Evolutionary conservation across 768 basidiomycete species (phyloP).

Genomic region (Russula abietina): DNA sequence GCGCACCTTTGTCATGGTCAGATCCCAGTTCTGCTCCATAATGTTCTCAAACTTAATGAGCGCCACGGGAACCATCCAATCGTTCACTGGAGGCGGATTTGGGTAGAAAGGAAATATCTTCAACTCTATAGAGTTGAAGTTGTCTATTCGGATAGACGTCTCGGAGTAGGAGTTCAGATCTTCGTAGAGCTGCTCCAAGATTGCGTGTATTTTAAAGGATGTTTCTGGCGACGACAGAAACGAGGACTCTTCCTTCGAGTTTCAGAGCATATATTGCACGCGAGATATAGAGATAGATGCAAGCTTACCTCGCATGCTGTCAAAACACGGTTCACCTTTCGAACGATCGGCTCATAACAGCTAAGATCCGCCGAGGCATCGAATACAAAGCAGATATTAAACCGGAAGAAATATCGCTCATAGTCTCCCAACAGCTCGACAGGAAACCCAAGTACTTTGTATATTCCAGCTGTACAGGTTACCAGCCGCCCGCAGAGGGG

Average conservation of each 20-base stretch:
- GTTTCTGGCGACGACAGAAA: constrained; percentile 76
- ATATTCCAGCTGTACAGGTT: constrained; percentile 71
- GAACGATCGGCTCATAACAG: constrained; percentile 92
- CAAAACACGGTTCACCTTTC: constrained; percentile 89
- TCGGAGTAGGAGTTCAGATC: constrained; percentile 97
- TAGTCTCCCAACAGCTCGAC: constrained; percentile 70
- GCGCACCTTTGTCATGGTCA: constrained; percentile 80
- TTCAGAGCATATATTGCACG: neutral
- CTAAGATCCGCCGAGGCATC: constrained; percentile 85
- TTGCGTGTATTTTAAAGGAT: constrained; percentile 63
- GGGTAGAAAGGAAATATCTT: constrained; percentile 97
- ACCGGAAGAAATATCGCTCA: constrained; percentile 81
- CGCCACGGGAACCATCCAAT: constrained; percentile 94
- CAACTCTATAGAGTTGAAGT: constrained; percentile 90
- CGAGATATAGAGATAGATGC: neutral
- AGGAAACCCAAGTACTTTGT: constrained; percentile 90
- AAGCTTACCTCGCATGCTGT: constrained; percentile 78
- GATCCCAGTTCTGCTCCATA: constrained; percentile 90
- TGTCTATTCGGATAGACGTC: constrained; percentile 85
- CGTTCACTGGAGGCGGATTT: constrained; percentile 81
- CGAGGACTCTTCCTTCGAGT: constrained; percentile 70
- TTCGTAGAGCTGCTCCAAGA: constrained; percentile 94
- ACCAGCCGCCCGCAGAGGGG: constrained; percentile 85
- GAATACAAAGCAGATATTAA: constrained; percentile 96
- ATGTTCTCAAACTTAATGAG: constrained; percentile 77